Percentiles rank a stretch among this genome's conserved stretches.
Evolutionary conservation across 805 yeast species (phyloP).

Genomic region (Ogataea siamensis): DNA sequence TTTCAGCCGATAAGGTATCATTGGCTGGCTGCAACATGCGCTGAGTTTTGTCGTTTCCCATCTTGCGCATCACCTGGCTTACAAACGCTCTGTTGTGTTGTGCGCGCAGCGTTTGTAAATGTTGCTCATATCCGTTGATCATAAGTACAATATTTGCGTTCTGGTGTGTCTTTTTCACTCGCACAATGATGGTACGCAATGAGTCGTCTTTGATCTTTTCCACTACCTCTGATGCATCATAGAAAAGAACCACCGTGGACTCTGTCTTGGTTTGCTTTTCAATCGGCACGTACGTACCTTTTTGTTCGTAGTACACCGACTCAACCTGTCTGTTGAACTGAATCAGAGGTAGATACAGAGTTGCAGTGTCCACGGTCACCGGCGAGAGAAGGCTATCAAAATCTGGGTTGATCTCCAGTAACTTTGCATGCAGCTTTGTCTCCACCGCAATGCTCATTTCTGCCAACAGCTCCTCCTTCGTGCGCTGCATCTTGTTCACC

Average conservation of each 20-base stretch:
- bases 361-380: conserved; percentile 21
- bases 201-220: conserved; percentile 32
- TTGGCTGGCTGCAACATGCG: conserved; percentile 11
- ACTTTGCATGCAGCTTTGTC: conserved; percentile 23
- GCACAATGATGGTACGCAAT: conserved; percentile 24
- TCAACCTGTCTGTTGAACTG: conserved; percentile 50
- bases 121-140: conserved; percentile 48
- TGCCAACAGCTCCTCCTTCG: conserved; percentile 48
- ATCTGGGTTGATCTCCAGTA: conserved; percentile 30
- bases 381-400: conserved; percentile 16
- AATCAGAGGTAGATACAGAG: conserved; percentile 41
- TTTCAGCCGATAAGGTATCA: conserved; percentile 12
- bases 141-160: conserved; percentile 41
- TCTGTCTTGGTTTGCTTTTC: conserved; percentile 41
- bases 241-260: conserved; percentile 42
- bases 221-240: conserved; percentile 46
- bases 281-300: conserved; percentile 57
- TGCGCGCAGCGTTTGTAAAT: conserved; percentile 42
- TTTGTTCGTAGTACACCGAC: conserved; percentile 46
- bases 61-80: conserved; percentile 26
- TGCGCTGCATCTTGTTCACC: conserved; percentile 39
- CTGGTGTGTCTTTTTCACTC: conserved; percentile 23
- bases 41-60: conserved; percentile 13
- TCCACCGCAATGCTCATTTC: conserved; percentile 51
- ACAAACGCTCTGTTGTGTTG: conserved; percentile 46